Conservation (phyloP, 805 yeast genomes). For the Grigorovia jiainica region DNA sequence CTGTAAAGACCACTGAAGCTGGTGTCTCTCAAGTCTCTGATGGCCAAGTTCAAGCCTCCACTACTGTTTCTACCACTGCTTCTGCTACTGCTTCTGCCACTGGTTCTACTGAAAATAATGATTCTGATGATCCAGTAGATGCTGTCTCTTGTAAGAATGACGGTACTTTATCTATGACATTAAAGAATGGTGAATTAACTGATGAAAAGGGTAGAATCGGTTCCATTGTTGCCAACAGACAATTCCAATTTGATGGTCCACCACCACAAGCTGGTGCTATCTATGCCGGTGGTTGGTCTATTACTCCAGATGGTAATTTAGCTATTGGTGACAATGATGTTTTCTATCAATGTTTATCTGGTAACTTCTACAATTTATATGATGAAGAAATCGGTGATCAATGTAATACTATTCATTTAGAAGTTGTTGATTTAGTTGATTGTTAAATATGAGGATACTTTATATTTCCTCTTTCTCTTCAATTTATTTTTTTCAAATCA, state of each 20-base stretch:
- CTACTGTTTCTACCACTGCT: slow-evolving; percentile 17
- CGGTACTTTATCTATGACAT: slow-evolving; percentile 40
- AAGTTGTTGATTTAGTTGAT: slow-evolving; percentile 39
- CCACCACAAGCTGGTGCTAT: slow-evolving; percentile 61
- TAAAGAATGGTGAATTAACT: slow-evolving; percentile 37
- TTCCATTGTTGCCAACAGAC: slow-evolving; percentile 60
- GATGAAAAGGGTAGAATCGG: slow-evolving; percentile 53
- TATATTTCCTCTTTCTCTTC: neutral
- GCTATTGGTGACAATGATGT: slow-evolving; percentile 45
- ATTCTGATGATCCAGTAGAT: slow-evolving; percentile 23
- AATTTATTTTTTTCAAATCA: too few relatives aligned
- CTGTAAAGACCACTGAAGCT: slow-evolving; percentile 31
- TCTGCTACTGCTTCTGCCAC: slow-evolving; percentile 14
- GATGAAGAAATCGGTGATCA: slow-evolving; percentile 44
- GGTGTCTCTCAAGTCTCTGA: slow-evolving; percentile 24
- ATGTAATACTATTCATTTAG: slow-evolving; percentile 46
- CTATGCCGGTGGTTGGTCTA: slow-evolving; percentile 50
- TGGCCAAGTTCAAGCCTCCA: slow-evolving; percentile 20
- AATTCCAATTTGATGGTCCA: slow-evolving; percentile 65
- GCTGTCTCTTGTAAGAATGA: slow-evolving; percentile 32
- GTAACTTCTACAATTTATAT: slow-evolving; percentile 57
- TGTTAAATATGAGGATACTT: slow-evolving; percentile 12
- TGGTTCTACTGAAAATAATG: slow-evolving; percentile 12
- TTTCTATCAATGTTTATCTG: slow-evolving; percentile 57
- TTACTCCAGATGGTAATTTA: slow-evolving; percentile 40